These are phyloP conservation scores for Chlamydomonas incerta DNA, from an alignment of 139 green algal species.

Conservation along the genomic window DNA sequence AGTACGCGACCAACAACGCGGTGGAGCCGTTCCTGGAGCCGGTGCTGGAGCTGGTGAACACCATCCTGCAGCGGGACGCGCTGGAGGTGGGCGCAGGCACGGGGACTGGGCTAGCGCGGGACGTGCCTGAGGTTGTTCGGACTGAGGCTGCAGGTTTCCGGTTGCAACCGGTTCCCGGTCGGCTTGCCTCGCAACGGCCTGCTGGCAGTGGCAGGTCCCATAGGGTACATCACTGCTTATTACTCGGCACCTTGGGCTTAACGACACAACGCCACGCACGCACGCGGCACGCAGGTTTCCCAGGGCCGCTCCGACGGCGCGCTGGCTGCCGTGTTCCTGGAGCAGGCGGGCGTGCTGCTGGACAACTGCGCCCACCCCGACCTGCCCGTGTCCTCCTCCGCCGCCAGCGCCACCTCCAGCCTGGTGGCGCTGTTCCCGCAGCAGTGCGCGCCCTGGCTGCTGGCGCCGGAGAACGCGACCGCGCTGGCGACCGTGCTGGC, in stretches of 20 bases:
- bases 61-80: slow-evolving; percentile 57
- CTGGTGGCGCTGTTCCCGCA: slow-evolving; percentile 45
- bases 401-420: slow-evolving; percentile 8
- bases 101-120: too few species aligned
- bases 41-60: slow-evolving; percentile 76
- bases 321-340: slow-evolving; percentile 53
- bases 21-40: slow-evolving; percentile 91
- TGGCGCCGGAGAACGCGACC: slow-evolving; percentile 53
- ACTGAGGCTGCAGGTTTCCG: too few species aligned
- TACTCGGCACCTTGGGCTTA: too few species aligned
- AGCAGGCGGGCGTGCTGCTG: slow-evolving; percentile 48
- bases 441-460: slow-evolving; percentile 60
- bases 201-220: too few species aligned
- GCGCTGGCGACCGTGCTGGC: slow-evolving; percentile 51
- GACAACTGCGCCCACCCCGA: slow-evolving; percentile 65
- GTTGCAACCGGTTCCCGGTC: too few species aligned
- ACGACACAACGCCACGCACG: too few species aligned
- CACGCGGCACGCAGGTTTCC: slow-evolving; percentile 14
- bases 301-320: slow-evolving; percentile 40
- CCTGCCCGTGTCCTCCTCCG: slow-evolving; percentile 49
- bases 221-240: too few species aligned
- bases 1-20: slow-evolving; percentile 84
- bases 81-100: slow-evolving; percentile 32
- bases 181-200: too few species aligned
- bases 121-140: too few species aligned